Conservation (phyloP, 371 early-diverging fungal genomes). For the Batkoa obscura region DNA sequence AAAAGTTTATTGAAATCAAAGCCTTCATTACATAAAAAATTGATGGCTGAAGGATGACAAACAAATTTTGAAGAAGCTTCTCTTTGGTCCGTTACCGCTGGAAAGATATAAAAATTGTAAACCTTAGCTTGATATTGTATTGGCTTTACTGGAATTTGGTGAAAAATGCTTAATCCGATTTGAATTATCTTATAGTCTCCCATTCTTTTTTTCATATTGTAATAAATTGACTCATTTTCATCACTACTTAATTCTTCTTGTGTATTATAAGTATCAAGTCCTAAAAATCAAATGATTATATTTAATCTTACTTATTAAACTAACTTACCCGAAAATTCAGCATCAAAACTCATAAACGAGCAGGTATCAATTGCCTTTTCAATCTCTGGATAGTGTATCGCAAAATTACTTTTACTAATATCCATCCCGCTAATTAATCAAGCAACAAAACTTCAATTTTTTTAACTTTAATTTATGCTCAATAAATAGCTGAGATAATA, state of each 20-base stretch:
- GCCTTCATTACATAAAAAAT: neutral
- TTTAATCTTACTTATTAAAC: neutral
- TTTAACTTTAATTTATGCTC: too few relatives aligned
- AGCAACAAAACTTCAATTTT: too few relatives aligned
- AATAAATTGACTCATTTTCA: neutral
- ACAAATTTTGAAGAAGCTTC: neutral
- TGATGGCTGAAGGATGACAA: constrained; percentile 1
- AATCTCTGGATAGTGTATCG: too few relatives aligned
- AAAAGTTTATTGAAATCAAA: constrained; percentile 4
- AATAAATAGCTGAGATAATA: too few relatives aligned
- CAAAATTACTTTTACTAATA: too few relatives aligned
- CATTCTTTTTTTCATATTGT: neutral
- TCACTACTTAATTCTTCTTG: neutral
- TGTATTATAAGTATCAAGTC: too few relatives aligned
- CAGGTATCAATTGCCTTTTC: too few relatives aligned
- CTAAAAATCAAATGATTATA: neutral
- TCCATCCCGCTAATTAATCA: too few relatives aligned
- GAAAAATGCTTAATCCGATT: neutral
- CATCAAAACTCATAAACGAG: neutral
- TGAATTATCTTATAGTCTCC: neutral
- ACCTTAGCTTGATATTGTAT: neutral
- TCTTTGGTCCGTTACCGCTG: neutral
- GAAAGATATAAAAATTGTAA: constrained; percentile 3
- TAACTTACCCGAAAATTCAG: neutral
- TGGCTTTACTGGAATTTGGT: neutral